Base-by-base conservation (phyloP, 768 basidiomycete genomes). In the Trametes cingulata region DNA sequence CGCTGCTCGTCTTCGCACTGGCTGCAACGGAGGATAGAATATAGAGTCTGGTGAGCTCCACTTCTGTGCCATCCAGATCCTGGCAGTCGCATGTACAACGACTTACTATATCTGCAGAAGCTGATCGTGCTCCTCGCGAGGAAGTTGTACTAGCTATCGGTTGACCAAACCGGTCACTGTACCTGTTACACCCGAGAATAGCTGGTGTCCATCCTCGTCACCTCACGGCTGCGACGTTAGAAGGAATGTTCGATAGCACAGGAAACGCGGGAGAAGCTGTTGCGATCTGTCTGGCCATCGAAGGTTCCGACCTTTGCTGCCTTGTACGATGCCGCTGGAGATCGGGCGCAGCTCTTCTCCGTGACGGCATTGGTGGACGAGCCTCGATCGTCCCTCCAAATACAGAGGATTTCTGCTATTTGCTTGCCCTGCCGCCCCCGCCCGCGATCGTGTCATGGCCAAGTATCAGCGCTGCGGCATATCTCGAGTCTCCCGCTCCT, bases 251-350 rank as follows among this genome's bases (percentile, higher is more conserved):
- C 36, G 20, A 20, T 35, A 13, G 36, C 50, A 39, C 50, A 45
- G 52, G 52, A 35, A 49, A 42, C 37, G 59, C 59, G 53, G 59
- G 53, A 60, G 59, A 60, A 60, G 52, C 4, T 35, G 52, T 54
- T 54, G 42, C 27, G 27, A 54, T 43, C 52, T 54, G 41, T 42
- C 52, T 33, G 17, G 43, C 27, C 27, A 12, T 24, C 12, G 13
- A 37, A 54, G 41, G 27, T 6, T 39, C 20, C 7, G 15, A 27
- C 29, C 6, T 7, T 2, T 19, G n/a, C 27, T 43, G 41, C 41
- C 41, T 54, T 6, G 25, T 10, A 35, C 52, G 43, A 39, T 39
- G 15, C 24, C n/a, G 24, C 24, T 22, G 25, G 24, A 42, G 41
- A 45, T 35, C 52, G 41, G 41, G 29, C 52, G 52, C 33, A 43